Evolutionary conservation across 106 monocot genomes (phyloP).

Genomic region (Dendrobium nobile): DNA sequence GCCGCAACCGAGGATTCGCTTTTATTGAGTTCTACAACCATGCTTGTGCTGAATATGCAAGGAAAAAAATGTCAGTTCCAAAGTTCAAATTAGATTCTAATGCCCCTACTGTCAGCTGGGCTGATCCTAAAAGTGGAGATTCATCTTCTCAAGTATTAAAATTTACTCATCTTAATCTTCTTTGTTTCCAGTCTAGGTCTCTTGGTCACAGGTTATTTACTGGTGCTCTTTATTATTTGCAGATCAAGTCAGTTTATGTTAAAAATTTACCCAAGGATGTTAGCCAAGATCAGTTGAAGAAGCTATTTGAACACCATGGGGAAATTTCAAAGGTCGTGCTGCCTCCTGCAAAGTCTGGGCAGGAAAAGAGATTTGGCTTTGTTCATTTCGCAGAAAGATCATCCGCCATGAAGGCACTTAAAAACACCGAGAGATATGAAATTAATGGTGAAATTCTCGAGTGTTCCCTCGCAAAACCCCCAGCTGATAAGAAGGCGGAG

Average conservation of each 20-base stretch:
- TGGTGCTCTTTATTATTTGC: background rate
- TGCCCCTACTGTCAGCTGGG: slow-evolving; percentile 93
- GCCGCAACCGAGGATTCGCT: slow-evolving; percentile 74
- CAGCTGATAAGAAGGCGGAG: slow-evolving; percentile 56
- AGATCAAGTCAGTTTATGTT: slow-evolving; percentile 94
- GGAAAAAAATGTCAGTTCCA: slow-evolving; percentile 69
- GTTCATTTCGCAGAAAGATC: slow-evolving; percentile 84
- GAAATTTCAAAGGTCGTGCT: slow-evolving; percentile 76
- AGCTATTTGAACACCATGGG: slow-evolving; percentile 82
- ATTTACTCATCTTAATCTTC: background rate
- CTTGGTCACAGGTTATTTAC: background rate
- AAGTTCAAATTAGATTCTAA: slow-evolving; percentile 80
- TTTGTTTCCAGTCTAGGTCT: background rate
- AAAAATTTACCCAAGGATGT: slow-evolving; percentile 90
- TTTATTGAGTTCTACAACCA: slow-evolving; percentile 96
- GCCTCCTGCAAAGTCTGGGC: slow-evolving; percentile 77
- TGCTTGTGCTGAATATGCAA: slow-evolving; percentile 90
- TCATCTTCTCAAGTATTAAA: slow-evolving; percentile 58
- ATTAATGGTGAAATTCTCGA: slow-evolving; percentile 87
- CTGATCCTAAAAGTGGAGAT: slow-evolving; percentile 69
- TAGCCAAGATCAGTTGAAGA: slow-evolving; percentile 62
- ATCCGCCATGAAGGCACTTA: slow-evolving; percentile 73
- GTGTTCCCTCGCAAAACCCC: slow-evolving; percentile 93
- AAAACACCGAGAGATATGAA: slow-evolving; percentile 86
- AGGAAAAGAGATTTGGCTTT: slow-evolving; percentile 87